Evolutionary conservation across 768 basidiomycete genomes (phyloP).

Genomic region (Rhodotorula diobovata): DNA sequence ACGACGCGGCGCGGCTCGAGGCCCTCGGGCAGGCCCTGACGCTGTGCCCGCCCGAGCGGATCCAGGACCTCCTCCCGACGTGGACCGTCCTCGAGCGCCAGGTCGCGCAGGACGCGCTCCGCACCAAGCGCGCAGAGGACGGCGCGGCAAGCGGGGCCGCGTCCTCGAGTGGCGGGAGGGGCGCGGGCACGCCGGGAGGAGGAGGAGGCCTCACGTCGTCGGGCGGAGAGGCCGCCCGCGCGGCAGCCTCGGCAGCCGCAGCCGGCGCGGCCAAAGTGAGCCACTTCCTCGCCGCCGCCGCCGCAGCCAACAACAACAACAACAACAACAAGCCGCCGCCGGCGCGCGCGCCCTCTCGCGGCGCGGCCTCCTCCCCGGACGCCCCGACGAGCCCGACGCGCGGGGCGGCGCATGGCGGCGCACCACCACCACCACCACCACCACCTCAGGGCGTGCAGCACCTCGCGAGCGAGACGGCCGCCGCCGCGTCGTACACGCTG

Average conservation of each 20-base stretch:
- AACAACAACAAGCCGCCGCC: background rate
- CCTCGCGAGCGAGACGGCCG: constrained; percentile 15
- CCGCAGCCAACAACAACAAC: background rate
- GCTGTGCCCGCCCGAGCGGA: constrained; percentile 74
- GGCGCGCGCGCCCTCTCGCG: background rate
- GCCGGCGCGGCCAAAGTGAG: constrained; percentile 22
- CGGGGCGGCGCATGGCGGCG: background rate
- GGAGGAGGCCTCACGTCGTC: background rate
- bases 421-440: background rate
- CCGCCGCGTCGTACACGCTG: constrained; percentile 17
- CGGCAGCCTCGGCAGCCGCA: background rate
- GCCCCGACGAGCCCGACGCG: too few species aligned
- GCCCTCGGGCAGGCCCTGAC: constrained; percentile 77
- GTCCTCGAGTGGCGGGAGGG: too few species aligned
- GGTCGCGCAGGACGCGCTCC: constrained; percentile 39
- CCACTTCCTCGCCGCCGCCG: constrained; percentile 24
- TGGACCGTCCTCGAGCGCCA: constrained; percentile 74
- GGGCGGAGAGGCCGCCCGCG: background rate
- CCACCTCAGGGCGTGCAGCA: constrained; percentile 1
- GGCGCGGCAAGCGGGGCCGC: background rate
- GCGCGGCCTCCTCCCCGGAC: too few species aligned
- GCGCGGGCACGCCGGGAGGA: background rate
- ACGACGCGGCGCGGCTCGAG: constrained; percentile 62
- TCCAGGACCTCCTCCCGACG: constrained; percentile 67
- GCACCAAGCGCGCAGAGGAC: background rate